Conservation (phyloP, 352 stramenopile genomes). For the Lagenidium sp. region DNA sequence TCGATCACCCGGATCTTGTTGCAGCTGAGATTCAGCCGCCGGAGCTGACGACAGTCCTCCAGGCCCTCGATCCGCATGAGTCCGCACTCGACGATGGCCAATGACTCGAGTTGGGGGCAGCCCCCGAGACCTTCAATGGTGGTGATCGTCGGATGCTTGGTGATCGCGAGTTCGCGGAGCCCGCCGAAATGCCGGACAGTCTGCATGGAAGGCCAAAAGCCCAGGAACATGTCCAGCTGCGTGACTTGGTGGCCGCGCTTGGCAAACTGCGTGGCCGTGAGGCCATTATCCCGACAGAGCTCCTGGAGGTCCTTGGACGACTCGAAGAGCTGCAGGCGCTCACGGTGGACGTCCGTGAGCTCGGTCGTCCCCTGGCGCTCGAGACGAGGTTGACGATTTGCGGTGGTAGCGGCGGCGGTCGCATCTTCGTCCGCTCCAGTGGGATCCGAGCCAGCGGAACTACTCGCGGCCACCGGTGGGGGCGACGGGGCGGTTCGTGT, state of each 20-base stretch:
- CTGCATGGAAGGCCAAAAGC: constrained; percentile 67
- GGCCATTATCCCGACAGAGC: constrained; percentile 56
- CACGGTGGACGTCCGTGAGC: constrained; percentile 20
- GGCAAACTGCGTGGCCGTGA: constrained; percentile 46
- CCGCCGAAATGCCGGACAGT: constrained; percentile 52
- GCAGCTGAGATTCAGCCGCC: constrained; percentile 59
- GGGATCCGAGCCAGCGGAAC: too few species aligned
- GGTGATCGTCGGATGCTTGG: constrained; percentile 61
- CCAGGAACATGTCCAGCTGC: constrained; percentile 64
- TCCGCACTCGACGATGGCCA: constrained; percentile 64
- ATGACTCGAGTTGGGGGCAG: constrained; percentile 43
- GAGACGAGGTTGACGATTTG: too few species aligned
- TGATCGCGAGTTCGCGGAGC: constrained; percentile 58
- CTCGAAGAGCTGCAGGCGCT: constrained; percentile 30
- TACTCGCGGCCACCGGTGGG: too few species aligned
- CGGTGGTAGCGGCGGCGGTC: too few species aligned
- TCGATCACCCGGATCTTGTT: constrained; percentile 57
- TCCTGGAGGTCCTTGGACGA: constrained; percentile 40
- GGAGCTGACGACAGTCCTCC: constrained; percentile 31
- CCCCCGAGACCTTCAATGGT: constrained; percentile 37
- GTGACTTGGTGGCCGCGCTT: constrained; percentile 25
- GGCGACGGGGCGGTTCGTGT: too few species aligned
- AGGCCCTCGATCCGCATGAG: constrained; percentile 39
- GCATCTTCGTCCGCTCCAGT: too few species aligned
- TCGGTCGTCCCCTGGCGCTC: constrained; percentile 8